Evolutionary conservation across 2,329 filamentous ascomycete genomes (phyloP), one percentile per base, ranked within the genome.

Genomic region (Lachnellula occidentalis): DNA sequence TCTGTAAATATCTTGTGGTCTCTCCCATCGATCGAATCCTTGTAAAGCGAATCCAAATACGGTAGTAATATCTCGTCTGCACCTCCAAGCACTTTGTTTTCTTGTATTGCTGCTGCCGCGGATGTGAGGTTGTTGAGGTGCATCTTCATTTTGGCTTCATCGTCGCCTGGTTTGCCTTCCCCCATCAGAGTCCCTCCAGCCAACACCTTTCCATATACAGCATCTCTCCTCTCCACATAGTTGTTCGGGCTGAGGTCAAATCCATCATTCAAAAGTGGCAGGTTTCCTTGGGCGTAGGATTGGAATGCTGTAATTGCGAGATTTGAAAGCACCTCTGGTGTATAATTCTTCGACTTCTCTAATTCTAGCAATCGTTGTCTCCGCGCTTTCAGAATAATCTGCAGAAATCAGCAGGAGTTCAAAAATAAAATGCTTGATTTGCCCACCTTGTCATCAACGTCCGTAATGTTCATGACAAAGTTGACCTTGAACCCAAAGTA

Each of bases 321-420:
- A 42, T 76, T 72, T 11, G 67, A 64, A 4, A 78, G 69, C 54
- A 81, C 73, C 15, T 75, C 71, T 11, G 74, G 62, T 7, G 76
- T 72, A 58, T 81, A 76, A 15, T 68, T 67, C 68, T 95, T 94
- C 68, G 88, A 87, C 71, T 85, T 83, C 56, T 87, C 83, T 69
- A 88, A 86, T 58, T 92, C 81, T 54, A 96, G 84, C 36, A 96
- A 73, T 67, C 91, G 82, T 66, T 94, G 86, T 72, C 94, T 85
- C 66, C 92, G 79, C 14, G 87, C 86, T 60, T 84, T 78, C 12
- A 88, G 70, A 60, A 88, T 88, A 66, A 88, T 88, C 77, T 84
- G 58, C 45, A 50, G 17, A 39, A 12, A 51, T 58, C 55, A 61
- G 51, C 36, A 42, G 39, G 1, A 19, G 5, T 14, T 43, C 34